These are phyloP conservation scores for Nothophytophthora sp. DNA, from an alignment of 352 stramenopile species.

Conservation along the genomic window DNA sequence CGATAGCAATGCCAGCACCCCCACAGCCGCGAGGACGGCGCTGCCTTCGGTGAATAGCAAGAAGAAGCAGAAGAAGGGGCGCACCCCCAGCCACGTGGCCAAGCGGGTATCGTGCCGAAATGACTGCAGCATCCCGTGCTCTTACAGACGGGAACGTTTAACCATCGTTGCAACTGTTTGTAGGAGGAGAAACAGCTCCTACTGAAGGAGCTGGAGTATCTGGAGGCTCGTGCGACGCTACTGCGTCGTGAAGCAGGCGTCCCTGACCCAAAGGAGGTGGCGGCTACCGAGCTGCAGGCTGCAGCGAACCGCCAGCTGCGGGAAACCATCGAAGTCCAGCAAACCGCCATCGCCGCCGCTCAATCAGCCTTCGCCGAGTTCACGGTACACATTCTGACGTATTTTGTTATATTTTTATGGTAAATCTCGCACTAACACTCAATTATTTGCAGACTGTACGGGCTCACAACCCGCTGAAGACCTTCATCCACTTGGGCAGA, in stretches of 20 bases:
- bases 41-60: background rate
- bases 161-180: background rate
- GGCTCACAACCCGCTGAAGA: slow-evolving; percentile 24
- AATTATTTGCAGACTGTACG: slow-evolving; percentile 17
- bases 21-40: too few relatives aligned
- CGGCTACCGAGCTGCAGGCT: slow-evolving; percentile 14
- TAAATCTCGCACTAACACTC: background rate
- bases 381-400: slow-evolving; percentile 16
- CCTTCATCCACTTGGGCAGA: slow-evolving; percentile 24
- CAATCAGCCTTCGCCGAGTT: slow-evolving; percentile 33
- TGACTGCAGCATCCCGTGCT: background rate
- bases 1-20: too few relatives aligned
- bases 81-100: slow-evolving; percentile 24
- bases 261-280: slow-evolving; percentile 26
- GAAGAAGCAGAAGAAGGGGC: slow-evolving; percentile 18
- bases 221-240: slow-evolving; percentile 27
- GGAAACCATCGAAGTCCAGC: slow-evolving; percentile 20
- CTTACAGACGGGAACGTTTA: background rate
- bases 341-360: slow-evolving; percentile 18
- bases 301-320: slow-evolving; percentile 22
- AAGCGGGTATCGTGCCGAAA: slow-evolving; percentile 11
- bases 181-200: slow-evolving; percentile 37
- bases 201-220: slow-evolving; percentile 25
- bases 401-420: background rate
- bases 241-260: slow-evolving; percentile 31